Evolutionary conservation across 768 basidiomycete species (phyloP).

Genomic region (Lentinula detonsa): DNA sequence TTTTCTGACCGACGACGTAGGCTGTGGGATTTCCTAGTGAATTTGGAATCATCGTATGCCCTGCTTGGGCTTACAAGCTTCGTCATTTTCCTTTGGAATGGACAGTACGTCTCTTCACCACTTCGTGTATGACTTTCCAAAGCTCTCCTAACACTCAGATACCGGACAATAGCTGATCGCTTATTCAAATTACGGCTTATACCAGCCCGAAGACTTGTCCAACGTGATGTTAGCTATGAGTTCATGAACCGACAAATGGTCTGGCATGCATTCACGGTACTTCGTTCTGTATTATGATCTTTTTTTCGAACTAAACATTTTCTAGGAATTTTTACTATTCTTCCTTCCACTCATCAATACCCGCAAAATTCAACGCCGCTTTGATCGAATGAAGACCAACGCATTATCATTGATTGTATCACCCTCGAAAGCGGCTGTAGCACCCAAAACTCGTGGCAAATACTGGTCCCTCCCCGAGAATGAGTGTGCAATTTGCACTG

Average conservation of each 20-base stretch:
- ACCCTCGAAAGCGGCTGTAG: slow-evolving; percentile 3
- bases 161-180: slow-evolving; percentile 79
- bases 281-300: slow-evolving; percentile 18
- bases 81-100: slow-evolving; percentile 78
- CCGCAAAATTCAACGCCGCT: slow-evolving; percentile 53
- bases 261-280: slow-evolving; percentile 96
- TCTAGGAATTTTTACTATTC: slow-evolving; percentile 92
- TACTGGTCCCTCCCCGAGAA: slow-evolving; percentile 63
- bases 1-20: slow-evolving; percentile 68
- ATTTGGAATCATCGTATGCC: slow-evolving; percentile 62
- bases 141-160: slow-evolving; percentile 41
- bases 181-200: slow-evolving; percentile 69
- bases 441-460: slow-evolving; percentile 38
- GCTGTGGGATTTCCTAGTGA: slow-evolving; percentile 64
- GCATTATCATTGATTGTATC: slow-evolving; percentile 21
- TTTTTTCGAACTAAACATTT: neutral
- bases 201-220: slow-evolving; percentile 61
- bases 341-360: slow-evolving; percentile 79
- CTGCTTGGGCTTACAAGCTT: slow-evolving; percentile 70
- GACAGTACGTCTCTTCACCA: slow-evolving; percentile 48
- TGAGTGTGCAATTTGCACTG: slow-evolving; percentile 89
- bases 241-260: slow-evolving; percentile 99
- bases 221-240: slow-evolving; percentile 90
- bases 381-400: slow-evolving; percentile 32
- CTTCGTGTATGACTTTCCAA: neutral